phyloP scores from a whole-genome alignment of 78 protist species.

The Capsaspora owczarzaki region DNA sequence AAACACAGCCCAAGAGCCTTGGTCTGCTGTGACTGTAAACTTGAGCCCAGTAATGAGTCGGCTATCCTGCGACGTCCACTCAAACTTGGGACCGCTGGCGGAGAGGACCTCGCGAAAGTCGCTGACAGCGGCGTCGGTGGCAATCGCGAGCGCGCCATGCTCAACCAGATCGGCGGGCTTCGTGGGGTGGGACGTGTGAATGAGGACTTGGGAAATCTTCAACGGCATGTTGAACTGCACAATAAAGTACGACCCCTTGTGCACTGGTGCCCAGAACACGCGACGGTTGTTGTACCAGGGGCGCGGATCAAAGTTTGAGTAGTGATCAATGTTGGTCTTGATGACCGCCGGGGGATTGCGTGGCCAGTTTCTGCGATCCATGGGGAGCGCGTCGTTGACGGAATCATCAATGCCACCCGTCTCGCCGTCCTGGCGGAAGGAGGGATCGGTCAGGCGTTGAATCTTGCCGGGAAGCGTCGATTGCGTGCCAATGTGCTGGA shows the following conservation, averaged over 20 bases:
- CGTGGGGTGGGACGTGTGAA: background rate
- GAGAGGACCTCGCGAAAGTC: background rate
- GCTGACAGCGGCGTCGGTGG: background rate
- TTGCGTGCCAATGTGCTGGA: slow-evolving; percentile 8
- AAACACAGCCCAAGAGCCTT: too few relatives aligned
- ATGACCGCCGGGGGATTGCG: background rate
- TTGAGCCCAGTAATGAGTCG: too few relatives aligned
- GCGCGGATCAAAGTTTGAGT: background rate
- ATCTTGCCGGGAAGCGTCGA: background rate
- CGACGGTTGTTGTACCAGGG: background rate
- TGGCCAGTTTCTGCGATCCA: background rate
- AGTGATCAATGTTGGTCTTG: background rate
- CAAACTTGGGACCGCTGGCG: background rate
- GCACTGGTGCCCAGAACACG: background rate
- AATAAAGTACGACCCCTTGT: background rate
- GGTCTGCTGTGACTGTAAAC: too few relatives aligned
- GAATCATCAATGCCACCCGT: too few relatives aligned
- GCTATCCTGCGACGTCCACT: too few relatives aligned
- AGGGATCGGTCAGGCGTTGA: background rate
- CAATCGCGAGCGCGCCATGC: background rate
- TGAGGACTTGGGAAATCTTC: background rate
- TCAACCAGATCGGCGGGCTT: background rate
- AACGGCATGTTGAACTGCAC: background rate
- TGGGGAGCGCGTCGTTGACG: background rate
- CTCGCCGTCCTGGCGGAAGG: background rate